A percentile compares a stretch with the other conserved stretches of the same genome.
Conservation (phyloP, 371 early-diverging fungal species). For the Apophysomyces trapeziformis region DNA sequence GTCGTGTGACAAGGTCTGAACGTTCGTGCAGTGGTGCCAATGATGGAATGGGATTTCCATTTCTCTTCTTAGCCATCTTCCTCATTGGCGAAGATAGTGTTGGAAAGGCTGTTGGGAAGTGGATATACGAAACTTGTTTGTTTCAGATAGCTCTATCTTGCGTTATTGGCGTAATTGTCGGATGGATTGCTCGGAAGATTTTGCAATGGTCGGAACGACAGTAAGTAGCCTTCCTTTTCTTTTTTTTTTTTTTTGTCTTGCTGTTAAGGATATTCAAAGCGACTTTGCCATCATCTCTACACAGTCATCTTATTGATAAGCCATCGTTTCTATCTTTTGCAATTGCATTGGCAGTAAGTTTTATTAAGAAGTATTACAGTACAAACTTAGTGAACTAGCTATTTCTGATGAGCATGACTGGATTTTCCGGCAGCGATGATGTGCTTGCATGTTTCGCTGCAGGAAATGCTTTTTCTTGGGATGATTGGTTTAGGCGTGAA, state of each 20-base stretch:
- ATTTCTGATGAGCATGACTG: slow-evolving; percentile 80
- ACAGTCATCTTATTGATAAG: slow-evolving; percentile 83
- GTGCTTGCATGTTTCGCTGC: slow-evolving; percentile 91
- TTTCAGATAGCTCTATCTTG: slow-evolving; percentile 81
- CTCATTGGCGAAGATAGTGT: slow-evolving; percentile 60
- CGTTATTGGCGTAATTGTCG: slow-evolving; percentile 80
- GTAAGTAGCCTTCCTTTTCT: slow-evolving; percentile 29
- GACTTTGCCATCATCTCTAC: too few species aligned
- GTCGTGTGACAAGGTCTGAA: slow-evolving; percentile 7
- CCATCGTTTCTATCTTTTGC: slow-evolving; percentile 90
- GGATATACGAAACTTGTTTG: slow-evolving; percentile 77
- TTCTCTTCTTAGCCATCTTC: slow-evolving; percentile 83
- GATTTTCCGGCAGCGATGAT: slow-evolving; percentile 85
- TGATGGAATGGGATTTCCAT: slow-evolving; percentile 89
- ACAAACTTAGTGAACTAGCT: slow-evolving; percentile 41
- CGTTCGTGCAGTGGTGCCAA: slow-evolving; percentile 69
- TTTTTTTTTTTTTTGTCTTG: background rate
- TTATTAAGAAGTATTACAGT: background rate
- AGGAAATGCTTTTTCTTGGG: slow-evolving; percentile 92
- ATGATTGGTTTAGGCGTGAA: slow-evolving; percentile 89
- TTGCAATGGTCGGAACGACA: slow-evolving; percentile 74
- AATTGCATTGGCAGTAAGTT: slow-evolving; percentile 82
- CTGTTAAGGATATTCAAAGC: too few species aligned
- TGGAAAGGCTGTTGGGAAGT: slow-evolving; percentile 73
- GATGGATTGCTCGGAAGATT: slow-evolving; percentile 71